A percentile compares a stretch with the other conserved stretches of the same genome.
These are phyloP conservation scores for Aphanomyces cochlioides DNA, from an alignment of 352 stramenopile species.

Conservation along the genomic window DNA sequence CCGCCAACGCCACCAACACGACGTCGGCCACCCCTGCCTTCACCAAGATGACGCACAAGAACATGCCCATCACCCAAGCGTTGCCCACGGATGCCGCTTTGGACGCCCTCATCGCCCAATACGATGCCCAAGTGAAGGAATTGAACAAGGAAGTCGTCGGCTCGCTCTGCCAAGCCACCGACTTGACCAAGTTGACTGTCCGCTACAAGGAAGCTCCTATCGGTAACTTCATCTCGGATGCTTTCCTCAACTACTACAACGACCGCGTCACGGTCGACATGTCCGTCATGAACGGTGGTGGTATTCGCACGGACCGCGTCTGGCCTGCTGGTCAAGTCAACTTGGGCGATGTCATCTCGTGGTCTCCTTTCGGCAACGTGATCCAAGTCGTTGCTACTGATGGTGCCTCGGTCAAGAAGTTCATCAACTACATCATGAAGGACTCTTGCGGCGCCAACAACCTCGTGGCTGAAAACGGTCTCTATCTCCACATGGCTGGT, in stretches of 20 bases:
- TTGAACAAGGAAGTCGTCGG: conserved; percentile 49
- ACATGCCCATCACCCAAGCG: conserved; percentile 53
- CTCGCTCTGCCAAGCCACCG: conserved; percentile 49
- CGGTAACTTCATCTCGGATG: conserved; percentile 53
- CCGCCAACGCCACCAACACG: conserved; percentile 40
- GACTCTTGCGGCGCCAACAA: conserved; percentile 45
- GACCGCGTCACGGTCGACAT: conserved; percentile 43
- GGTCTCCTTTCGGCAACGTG: conserved; percentile 67
- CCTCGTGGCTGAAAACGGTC: conserved; percentile 51
- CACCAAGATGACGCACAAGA: conserved; percentile 50
- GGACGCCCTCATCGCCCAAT: conserved; percentile 50
- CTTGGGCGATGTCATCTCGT: conserved; percentile 54
- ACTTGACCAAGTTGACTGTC: conserved; percentile 52
- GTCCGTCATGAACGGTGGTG: conserved; percentile 58
- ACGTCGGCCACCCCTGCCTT: conserved; percentile 36
- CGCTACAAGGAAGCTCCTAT: conserved; percentile 50
- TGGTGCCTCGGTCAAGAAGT: conserved; percentile 57
- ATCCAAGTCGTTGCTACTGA: conserved; percentile 57
- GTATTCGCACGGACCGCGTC: conserved; percentile 61
- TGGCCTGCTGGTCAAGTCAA: conserved; percentile 48
- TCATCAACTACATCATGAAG: conserved; percentile 48
- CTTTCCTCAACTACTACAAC: conserved; percentile 49
- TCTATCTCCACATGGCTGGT: conserved; percentile 59
- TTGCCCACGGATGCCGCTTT: conserved; percentile 51
- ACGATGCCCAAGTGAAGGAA: conserved; percentile 40